Percentiles rank a stretch among this genome's conserved stretches.
These are phyloP conservation scores for Picochlorum sp. DNA, from an alignment of 139 green algal species.

Conservation along the genomic window DNA sequence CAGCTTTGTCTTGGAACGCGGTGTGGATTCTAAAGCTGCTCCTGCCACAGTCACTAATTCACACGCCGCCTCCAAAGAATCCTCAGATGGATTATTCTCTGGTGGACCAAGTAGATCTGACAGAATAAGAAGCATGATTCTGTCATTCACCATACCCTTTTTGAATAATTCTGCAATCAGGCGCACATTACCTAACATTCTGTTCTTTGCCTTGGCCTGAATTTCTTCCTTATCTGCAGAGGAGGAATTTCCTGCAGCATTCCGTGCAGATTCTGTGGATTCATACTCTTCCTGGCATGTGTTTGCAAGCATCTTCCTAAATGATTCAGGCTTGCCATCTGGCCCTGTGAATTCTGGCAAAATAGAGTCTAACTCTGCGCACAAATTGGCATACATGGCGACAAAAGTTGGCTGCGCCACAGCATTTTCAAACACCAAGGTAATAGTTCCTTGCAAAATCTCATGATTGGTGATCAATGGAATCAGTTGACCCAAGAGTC, in stretches of 20 bases:
- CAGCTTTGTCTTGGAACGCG: slow-evolving; percentile 25
- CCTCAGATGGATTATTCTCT: slow-evolving; percentile 56
- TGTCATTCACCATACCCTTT: slow-evolving; percentile 83
- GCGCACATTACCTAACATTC: slow-evolving; percentile 89
- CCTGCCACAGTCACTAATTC: slow-evolving; percentile 76
- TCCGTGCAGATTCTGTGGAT: slow-evolving; percentile 47
- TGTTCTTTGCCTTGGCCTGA: slow-evolving; percentile 65
- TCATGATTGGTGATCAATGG: slow-evolving; percentile 60
- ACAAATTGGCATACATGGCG: slow-evolving; percentile 77
- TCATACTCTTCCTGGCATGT: slow-evolving; percentile 99
- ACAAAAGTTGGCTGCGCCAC: slow-evolving; percentile 96
- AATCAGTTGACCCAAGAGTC: slow-evolving; percentile 73
- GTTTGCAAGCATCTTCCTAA: slow-evolving; percentile 92
- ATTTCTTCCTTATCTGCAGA: slow-evolving; percentile 45
- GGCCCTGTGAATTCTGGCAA: slow-evolving; percentile 54
- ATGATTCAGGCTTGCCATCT: slow-evolving; percentile 45
- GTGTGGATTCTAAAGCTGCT: slow-evolving; percentile 38
- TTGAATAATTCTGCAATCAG: slow-evolving; percentile 97
- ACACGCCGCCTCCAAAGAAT: slow-evolving; percentile 87
- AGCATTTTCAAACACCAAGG: slow-evolving; percentile 94
- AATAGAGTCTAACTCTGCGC: slow-evolving; percentile 23
- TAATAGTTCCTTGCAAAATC: slow-evolving; percentile 68
- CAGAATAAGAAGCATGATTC: slow-evolving; percentile 90
- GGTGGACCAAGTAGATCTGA: slow-evolving; percentile 54
- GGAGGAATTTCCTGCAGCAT: slow-evolving; percentile 34